Percentiles rank a stretch among this genome's conserved stretches.
Conservation (phyloP, 768 basidiomycete genomes). For the Pisolithus albus region DNA sequence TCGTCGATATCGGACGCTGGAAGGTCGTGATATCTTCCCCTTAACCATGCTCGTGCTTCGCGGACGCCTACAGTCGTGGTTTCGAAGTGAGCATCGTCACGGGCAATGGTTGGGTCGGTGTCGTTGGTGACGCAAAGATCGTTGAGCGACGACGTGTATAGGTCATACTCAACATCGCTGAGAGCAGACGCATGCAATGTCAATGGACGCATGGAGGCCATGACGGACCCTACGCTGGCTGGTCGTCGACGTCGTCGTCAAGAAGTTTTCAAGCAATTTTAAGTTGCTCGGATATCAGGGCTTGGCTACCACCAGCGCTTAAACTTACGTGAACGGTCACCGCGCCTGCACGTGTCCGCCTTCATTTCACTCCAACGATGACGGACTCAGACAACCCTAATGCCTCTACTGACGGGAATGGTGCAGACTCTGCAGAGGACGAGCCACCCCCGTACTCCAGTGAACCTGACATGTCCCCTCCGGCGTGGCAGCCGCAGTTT, state of each 20-base stretch:
- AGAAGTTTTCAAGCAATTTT: not conserved
- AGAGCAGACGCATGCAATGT: slow-evolving; percentile 70
- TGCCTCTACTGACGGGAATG: not conserved
- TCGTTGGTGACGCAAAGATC: slow-evolving; percentile 41
- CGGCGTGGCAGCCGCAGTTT: slow-evolving; percentile 23
- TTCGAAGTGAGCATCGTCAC: slow-evolving; percentile 50
- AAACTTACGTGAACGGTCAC: not conserved
- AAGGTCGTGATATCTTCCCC: slow-evolving; percentile 59
- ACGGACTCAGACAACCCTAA: not conserved
- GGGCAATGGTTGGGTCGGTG: slow-evolving; percentile 16
- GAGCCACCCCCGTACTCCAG: slow-evolving; percentile 7
- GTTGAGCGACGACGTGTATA: slow-evolving; percentile 56
- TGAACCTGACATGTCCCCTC: slow-evolving; percentile 10
- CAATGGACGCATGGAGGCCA: slow-evolving; percentile 48
- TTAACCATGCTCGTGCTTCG: slow-evolving; percentile 69
- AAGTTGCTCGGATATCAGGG: not conserved
- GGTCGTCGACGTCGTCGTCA: too few species aligned
- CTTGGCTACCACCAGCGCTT: not conserved
- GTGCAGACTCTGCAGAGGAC: not conserved
- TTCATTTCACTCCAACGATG: not conserved
- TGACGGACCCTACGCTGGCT: not conserved
- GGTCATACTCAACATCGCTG: slow-evolving; percentile 61
- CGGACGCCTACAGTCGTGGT: slow-evolving; percentile 47
- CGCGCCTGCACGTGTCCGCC: not conserved
- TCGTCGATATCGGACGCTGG: slow-evolving; percentile 48